Base-by-base conservation (phyloP, 1,284 basidiomycete species). In the Leccinum ambiguum region DNA sequence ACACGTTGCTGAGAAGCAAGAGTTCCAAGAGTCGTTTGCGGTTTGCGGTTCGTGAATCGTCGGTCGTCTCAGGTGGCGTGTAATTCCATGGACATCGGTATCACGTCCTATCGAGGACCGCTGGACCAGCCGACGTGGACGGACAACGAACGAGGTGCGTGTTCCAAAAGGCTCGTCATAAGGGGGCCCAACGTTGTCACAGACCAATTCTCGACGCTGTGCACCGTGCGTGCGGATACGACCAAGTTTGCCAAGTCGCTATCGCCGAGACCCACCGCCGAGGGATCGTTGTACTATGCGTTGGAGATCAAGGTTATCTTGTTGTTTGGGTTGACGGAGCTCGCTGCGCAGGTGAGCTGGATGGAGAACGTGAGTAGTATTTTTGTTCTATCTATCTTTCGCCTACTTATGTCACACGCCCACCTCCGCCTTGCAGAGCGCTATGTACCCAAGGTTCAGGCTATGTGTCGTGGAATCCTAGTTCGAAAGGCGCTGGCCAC, bases 291-390 rank as follows among this genome's bases (percentile, higher is more conserved):
- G 21, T 81, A 81, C 64, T 82, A 79, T 59, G 59, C 65, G 6
- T 63, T 80, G 14, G 66, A 74, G 1, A 79, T 77, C 64, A 77
- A 79, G 16, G 69, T 84, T 4, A 71, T 83, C n/a, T 66, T 84
- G 43, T 67, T 80, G 11, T 80, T 84, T 59, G 83, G 82, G 8
- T 67, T 81, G 57, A 81, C 83, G 0, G 82, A 84, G 68, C 72
- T 83, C 62, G 79, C 76, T 61, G 82, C 82, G 0, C 79, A 82
- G 62, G 67, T 84, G 43, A 72, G 76, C 36, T 83, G 82, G 80
- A 70, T 68, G 58, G 81, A 83, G 48, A 76, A 80, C 63, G 82
- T 81, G 64, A 60, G 75, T 71, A 6, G 30, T 33, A 33, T 16
- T 30, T 36, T 33, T 21, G 23, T 36, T n/a, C 16, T 18, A 7